Evolutionary conservation across 305 asterid species (phyloP).

Genomic region (Fraxinus velutina): DNA sequence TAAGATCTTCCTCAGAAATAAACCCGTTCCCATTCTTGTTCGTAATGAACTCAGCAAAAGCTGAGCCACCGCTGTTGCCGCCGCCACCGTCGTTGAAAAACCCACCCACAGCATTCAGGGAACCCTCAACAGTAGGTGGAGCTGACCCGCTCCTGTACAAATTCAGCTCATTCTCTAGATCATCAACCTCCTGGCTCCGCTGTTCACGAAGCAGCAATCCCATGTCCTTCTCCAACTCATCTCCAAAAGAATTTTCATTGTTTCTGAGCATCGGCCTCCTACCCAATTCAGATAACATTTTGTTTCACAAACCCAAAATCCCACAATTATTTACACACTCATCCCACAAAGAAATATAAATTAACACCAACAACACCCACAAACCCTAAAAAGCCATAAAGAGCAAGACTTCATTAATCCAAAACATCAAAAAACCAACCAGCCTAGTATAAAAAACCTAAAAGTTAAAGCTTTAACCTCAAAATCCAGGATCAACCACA

Average conservation of each 20-base stretch:
- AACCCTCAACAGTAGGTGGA: constrained; percentile 22
- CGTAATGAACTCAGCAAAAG: constrained; percentile 9
- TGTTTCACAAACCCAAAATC: constrained; percentile 26
- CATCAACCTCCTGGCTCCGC: constrained; percentile 76
- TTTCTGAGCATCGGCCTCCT: constrained; percentile 75
- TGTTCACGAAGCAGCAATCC: constrained; percentile 71
- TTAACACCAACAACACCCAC: constrained; percentile 8
- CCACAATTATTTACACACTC: constrained; percentile 25
- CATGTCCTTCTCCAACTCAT: constrained; percentile 79
- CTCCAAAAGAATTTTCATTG: constrained; percentile 74
- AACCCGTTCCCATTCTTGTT: constrained; percentile 7
- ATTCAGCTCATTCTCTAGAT: constrained; percentile 73
- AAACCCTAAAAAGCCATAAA: constrained; percentile 31
- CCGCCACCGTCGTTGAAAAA: constrained; percentile 40
- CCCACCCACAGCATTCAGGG: constrained; percentile 17
- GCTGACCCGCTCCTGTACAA: constrained; percentile 20
- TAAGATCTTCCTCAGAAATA: constrained; percentile 14
- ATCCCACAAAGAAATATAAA: constrained; percentile 25
- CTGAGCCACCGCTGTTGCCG: constrained; percentile 30
- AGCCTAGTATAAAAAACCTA: constrained; percentile 27
- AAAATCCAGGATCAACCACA: constrained; percentile 39
- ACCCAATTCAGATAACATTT: constrained; percentile 78
- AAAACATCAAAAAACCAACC: constrained; percentile 20
- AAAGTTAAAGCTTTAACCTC: constrained; percentile 26
- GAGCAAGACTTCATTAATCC: constrained; percentile 18